Conservation (phyloP, 2,329 filamentous ascomycete genomes). For the Talaromyces sp. region DNA sequence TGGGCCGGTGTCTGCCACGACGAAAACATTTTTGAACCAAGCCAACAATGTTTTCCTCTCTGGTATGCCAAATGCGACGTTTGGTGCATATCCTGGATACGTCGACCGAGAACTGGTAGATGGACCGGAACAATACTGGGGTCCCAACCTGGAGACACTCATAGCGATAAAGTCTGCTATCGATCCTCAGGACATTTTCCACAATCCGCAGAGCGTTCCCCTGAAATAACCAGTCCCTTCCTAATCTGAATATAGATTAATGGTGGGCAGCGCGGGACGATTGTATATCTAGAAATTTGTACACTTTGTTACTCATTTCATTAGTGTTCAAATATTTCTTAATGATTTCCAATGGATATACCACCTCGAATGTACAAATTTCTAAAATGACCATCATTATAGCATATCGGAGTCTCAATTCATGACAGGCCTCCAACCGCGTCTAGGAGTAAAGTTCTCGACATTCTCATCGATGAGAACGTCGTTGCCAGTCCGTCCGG, state of each 20-base stretch:
- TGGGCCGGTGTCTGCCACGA: conserved; percentile 42
- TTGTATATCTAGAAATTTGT: background rate
- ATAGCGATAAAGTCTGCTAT: conserved; percentile 50
- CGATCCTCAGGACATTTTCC: conserved; percentile 56
- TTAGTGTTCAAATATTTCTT: background rate
- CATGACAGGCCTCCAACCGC: conserved; percentile 54
- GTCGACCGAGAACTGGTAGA: conserved; percentile 52
- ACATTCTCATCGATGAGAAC: conserved; percentile 62
- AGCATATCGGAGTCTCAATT: conserved; percentile 15
- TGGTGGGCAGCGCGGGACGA: background rate
- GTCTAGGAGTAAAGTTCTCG: conserved; percentile 53
- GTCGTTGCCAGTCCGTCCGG: conserved; percentile 57
- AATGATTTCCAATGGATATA: background rate
- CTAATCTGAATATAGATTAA: background rate
- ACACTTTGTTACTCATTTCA: background rate
- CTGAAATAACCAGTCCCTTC: background rate
- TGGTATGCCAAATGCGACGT: conserved; percentile 34
- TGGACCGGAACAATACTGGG: conserved; percentile 56
- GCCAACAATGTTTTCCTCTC: conserved; percentile 42
- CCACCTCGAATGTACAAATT: background rate
- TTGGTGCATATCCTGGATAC: conserved; percentile 62
- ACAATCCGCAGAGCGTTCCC: conserved; percentile 54
- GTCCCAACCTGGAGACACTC: conserved; percentile 49
- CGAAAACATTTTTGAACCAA: conserved; percentile 51
- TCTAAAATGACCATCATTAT: background rate